Percentiles rank a stretch among this genome's conserved stretches.
Evolutionary conservation across 106 monocot species (phyloP).

Genomic region (Apostasia shenzhenica): DNA sequence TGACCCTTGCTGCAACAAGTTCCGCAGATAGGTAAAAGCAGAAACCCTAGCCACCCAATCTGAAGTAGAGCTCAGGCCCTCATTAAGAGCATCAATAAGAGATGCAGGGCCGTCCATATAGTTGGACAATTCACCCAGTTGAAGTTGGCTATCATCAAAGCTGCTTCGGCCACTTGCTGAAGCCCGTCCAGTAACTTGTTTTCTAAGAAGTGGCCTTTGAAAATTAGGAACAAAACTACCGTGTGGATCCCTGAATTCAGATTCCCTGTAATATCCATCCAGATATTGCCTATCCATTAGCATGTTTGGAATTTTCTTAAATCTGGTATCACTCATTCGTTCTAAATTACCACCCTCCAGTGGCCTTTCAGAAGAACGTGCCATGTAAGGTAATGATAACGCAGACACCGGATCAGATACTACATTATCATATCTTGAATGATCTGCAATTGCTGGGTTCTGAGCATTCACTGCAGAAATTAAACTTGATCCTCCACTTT

Average conservation of each 20-base stretch:
- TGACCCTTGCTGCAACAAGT: conserved; percentile 75
- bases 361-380: conserved; percentile 56
- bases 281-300: conserved; percentile 47
- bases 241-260: conserved; percentile 61
- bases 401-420: conserved; percentile 53
- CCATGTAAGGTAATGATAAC: conserved; percentile 38
- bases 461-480: conserved; percentile 33
- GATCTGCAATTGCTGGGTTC: conserved; percentile 39
- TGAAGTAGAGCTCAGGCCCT: conserved; percentile 83
- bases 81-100: conserved; percentile 78
- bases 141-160: conserved; percentile 81
- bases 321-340: conserved; percentile 35
- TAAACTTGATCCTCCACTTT: conserved; percentile 61
- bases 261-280: conserved; percentile 49
- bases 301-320: conserved; percentile 33
- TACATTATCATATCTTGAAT: conserved; percentile 33
- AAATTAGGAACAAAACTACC: conserved; percentile 87
- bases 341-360: conserved; percentile 36
- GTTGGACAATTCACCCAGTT: conserved; percentile 48
- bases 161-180: conserved; percentile 59
- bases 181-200: conserved; percentile 67
- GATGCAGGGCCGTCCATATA: conserved; percentile 80
- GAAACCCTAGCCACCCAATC: conserved; percentile 95
- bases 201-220: conserved; percentile 91
- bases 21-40: conserved; percentile 86